Conservation (phyloP, 805 yeast genomes). For the Ogataea glucozyma region DNA sequence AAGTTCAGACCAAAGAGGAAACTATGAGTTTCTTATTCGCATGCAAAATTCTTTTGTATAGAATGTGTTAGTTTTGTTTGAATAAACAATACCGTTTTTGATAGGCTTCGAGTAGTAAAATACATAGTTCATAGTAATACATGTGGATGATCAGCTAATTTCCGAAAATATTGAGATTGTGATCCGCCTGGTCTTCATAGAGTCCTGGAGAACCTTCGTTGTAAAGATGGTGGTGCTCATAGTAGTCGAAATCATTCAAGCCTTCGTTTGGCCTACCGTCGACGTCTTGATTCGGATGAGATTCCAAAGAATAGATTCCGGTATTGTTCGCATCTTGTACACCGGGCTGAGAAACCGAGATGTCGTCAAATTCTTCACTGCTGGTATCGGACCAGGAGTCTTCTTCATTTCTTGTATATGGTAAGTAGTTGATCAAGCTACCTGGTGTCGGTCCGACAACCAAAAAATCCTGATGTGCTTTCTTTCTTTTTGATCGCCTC, state of each 20-base stretch:
- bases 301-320: background rate
- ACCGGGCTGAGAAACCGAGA: background rate
- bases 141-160: conserved; percentile 1
- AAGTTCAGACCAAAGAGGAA: conserved; percentile 62
- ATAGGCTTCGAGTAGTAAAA: background rate
- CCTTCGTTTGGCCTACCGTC: conserved; percentile 4
- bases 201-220: conserved; percentile 2
- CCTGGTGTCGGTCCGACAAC: conserved; percentile 40
- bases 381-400: conserved; percentile 13
- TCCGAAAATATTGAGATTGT: conserved; percentile 22
- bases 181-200: background rate
- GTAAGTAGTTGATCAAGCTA: conserved; percentile 31
- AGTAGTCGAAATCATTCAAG: conserved; percentile 4
- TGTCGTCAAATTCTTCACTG: conserved; percentile 1
- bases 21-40: conserved; percentile 38
- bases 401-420: conserved; percentile 33
- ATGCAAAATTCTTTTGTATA: background rate
- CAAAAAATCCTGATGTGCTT: conserved; percentile 31
- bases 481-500: conserved; percentile 19
- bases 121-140: background rate
- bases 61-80: background rate
- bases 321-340: background rate
- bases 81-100: background rate
- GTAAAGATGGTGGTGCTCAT: conserved; percentile 7
- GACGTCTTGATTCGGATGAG: conserved; percentile 1